These are phyloP conservation scores for Plasmodium gonderi DNA, from an alignment of 169 alveolate species.

Conservation along the genomic window DNA sequence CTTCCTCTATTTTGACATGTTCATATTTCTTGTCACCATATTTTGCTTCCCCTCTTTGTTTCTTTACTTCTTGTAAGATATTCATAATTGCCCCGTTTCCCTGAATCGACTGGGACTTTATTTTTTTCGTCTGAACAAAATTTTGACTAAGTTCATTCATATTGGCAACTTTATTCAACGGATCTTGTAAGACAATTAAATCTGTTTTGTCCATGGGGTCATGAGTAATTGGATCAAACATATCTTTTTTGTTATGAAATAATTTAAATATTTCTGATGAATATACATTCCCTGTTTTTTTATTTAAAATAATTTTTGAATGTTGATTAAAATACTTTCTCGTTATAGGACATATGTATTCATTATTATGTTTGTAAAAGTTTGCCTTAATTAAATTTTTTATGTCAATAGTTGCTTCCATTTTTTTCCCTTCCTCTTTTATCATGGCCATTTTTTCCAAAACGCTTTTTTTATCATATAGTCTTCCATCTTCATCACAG, in stretches of 20 bases:
- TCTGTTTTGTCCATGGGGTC: constrained; percentile 77
- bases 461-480: constrained; percentile 69
- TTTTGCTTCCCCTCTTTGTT: constrained; percentile 24
- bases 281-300: constrained; percentile 91
- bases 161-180: constrained; percentile 47
- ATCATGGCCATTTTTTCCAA: constrained; percentile 42
- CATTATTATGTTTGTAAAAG: constrained; percentile 85
- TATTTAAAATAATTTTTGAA: constrained; percentile 92
- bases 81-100: constrained; percentile 59
- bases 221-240: constrained; percentile 72
- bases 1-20: not conserved
- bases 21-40: not conserved
- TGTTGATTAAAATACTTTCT: constrained; percentile 90
- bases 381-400: constrained; percentile 91
- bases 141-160: constrained; percentile 25
- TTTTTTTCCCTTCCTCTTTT: constrained; percentile 6
- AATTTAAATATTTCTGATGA: constrained; percentile 80
- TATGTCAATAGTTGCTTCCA: constrained; percentile 48
- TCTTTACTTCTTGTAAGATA: constrained; percentile 63
- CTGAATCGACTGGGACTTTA: constrained; percentile 42
- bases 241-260: constrained; percentile 65
- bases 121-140: constrained; percentile 42
- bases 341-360: constrained; percentile 94
- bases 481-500: constrained; percentile 73
- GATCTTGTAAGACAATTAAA: constrained; percentile 81